Evolutionary conservation across 1,139 yeast genomes (phyloP).

Genomic region (Zygosaccharomyces sapae): DNA sequence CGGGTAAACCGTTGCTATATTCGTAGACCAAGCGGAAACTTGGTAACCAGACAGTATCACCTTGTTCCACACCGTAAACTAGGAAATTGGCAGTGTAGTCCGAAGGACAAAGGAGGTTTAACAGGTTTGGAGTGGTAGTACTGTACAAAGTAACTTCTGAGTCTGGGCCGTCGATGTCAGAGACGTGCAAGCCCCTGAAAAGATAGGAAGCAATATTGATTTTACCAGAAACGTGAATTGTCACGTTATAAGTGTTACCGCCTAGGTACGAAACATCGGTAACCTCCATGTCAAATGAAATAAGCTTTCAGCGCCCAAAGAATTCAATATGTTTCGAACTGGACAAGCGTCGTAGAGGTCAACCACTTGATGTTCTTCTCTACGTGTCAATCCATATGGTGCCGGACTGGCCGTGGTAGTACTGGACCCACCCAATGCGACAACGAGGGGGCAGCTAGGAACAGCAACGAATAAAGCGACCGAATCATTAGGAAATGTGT

Average conservation of each 20-base stretch:
- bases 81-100: conserved; percentile 29
- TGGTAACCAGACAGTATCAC: conserved; percentile 24
- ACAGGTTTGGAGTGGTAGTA: conserved; percentile 9
- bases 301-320: conserved; percentile 8
- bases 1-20: conserved; percentile 25
- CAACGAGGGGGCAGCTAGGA: not conserved
- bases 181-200: conserved; percentile 30
- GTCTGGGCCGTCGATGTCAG: conserved; percentile 32
- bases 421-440: not conserved
- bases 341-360: not conserved
- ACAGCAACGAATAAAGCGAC: not conserved
- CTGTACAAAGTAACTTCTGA: conserved; percentile 28
- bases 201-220: conserved; percentile 22
- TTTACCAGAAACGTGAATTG: conserved; percentile 30
- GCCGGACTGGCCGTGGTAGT: not conserved
- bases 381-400: not conserved
- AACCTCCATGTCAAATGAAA: conserved; percentile 25
- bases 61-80: conserved; percentile 20
- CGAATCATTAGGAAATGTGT: not conserved
- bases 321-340: not conserved
- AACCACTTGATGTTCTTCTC: not conserved
- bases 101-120: conserved; percentile 18
- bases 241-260: conserved; percentile 27
- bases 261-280: conserved; percentile 19
- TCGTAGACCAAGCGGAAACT: conserved; percentile 35